phyloP scores from a whole-genome alignment of 2,329 filamentous ascomycete species.

The Lachnellula willkommii region DNA sequence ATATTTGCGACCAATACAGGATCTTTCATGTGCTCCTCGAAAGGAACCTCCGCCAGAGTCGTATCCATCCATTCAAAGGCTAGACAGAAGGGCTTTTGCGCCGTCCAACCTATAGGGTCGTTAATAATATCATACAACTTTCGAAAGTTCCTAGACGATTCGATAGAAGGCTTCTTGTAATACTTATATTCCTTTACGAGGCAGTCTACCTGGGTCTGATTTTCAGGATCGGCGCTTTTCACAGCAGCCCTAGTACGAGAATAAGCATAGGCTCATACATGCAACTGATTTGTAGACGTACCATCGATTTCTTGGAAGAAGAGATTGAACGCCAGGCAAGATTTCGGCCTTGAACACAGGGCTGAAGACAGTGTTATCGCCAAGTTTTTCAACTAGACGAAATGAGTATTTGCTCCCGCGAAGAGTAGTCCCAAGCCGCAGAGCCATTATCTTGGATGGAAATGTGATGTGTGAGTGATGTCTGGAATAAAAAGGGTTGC shows the following conservation, averaged over 20 bases:
- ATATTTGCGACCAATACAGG: slow-evolving; percentile 9
- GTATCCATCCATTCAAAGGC: slow-evolving; percentile 12
- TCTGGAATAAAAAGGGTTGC: background rate
- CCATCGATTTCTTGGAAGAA: slow-evolving; percentile 5
- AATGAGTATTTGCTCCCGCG: slow-evolving; percentile 5
- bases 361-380: slow-evolving; percentile 8
- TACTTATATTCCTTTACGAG: slow-evolving; percentile 9
- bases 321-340: slow-evolving; percentile 6
- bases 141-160: slow-evolving; percentile 8
- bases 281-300: slow-evolving; percentile 1
- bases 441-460: slow-evolving; percentile 3
- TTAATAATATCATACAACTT: slow-evolving; percentile 5
- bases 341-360: slow-evolving; percentile 7
- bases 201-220: slow-evolving; percentile 4
- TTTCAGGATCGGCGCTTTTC: slow-evolving; percentile 7
- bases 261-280: slow-evolving; percentile 2
- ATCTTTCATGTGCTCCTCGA: slow-evolving; percentile 5
- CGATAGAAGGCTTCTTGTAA: slow-evolving; percentile 10
- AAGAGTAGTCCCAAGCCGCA: slow-evolving; percentile 4
- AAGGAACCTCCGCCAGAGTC: slow-evolving; percentile 8
- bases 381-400: slow-evolving; percentile 7
- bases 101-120: slow-evolving; percentile 8
- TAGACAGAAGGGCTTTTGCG: slow-evolving; percentile 8
- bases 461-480: background rate
- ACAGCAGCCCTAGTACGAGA: slow-evolving; percentile 5